Evolutionary conservation across 176 grass and related monocot genomes (phyloP).

Genomic region (Phragmites australis): DNA sequence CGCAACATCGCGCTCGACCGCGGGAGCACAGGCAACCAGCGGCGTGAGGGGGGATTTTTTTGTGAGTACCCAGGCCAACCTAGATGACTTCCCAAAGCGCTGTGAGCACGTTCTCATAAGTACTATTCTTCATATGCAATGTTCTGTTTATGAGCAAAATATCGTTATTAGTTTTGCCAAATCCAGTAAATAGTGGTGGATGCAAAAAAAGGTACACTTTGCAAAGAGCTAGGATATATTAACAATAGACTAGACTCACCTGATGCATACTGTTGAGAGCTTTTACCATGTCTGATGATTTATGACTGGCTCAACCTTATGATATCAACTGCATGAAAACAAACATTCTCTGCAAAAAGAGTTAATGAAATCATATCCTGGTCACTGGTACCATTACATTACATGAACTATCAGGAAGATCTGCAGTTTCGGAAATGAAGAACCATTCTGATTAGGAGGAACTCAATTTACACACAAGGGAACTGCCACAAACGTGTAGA

Average conservation of each 20-base stretch:
- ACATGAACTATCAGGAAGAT: conserved; percentile 13
- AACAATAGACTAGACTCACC: conserved; percentile 40
- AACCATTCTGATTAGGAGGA: conserved; percentile 44
- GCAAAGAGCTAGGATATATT: neutral
- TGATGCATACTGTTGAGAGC: conserved; percentile 52
- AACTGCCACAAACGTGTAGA: conserved; percentile 47
- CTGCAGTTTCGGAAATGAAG: conserved; percentile 37
- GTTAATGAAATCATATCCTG: neutral
- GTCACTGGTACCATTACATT: conserved; percentile 6
- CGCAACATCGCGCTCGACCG: no score
- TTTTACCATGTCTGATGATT: conserved; percentile 48
- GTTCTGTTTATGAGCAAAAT: conserved; percentile 16
- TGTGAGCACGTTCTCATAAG: no score
- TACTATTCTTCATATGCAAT: neutral
- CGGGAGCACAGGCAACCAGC: no score
- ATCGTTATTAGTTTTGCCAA: conserved; percentile 8
- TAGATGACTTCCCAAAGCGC: no score
- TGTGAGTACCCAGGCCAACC: no score
- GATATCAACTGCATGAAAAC: conserved; percentile 8
- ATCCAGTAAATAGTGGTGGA: no score
- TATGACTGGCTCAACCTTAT: neutral
- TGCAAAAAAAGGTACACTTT: neutral
- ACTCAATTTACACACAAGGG: conserved; percentile 42
- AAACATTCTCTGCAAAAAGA: neutral
- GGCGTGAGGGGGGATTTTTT: no score